Evolutionary conservation across 768 basidiomycete species (phyloP), one percentile per base, ranked within the genome.

Genomic region (Lentinula lateritia): DNA sequence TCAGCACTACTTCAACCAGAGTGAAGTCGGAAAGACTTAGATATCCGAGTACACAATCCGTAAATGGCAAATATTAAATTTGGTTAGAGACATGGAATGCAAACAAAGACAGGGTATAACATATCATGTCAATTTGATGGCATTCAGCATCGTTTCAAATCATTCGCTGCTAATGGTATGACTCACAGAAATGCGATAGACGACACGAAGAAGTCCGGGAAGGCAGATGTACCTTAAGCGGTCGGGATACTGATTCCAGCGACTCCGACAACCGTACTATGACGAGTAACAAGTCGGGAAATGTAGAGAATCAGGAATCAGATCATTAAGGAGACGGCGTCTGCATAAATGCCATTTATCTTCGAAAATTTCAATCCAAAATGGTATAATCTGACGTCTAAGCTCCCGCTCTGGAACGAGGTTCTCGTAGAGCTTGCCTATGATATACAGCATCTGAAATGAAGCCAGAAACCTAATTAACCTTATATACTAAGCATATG

Each of bases 111-210:
- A 23, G 38, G 38, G 2, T 20, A 54, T 34, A 52, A 39, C 53
- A 54, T 54, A 54, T 54, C 53, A 41, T 56, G 55, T 56, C 55
- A 55, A 39, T 45, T 5, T 32, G 41, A 18, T 55, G 53, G 53
- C 53, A 20, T 39, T 36, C 36, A 39, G 20, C 53, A 54, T 54
- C 32, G 53, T 54, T 54, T 54, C 53, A 54, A 52, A 52, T 38
- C 34, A 52, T 34, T 42, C n/a, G 13, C 41, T 56, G 18, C 41
- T 56, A 42, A 42, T 32, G 38, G 3, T 9, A 34, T 55, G 53
- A 55, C 36, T 55, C 53, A 55, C 32, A 10, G 16, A 34, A 34
- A 52, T 52, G n/a, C 28, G 50, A 52, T 52, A 23, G 18, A n/a
- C 50, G 7, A 52, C 50, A 36, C 8, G 46, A 12, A 20, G 7